Evolutionary conservation across 176 grass and related monocot species (phyloP).

Genomic region (Leersia perrieri): DNA sequence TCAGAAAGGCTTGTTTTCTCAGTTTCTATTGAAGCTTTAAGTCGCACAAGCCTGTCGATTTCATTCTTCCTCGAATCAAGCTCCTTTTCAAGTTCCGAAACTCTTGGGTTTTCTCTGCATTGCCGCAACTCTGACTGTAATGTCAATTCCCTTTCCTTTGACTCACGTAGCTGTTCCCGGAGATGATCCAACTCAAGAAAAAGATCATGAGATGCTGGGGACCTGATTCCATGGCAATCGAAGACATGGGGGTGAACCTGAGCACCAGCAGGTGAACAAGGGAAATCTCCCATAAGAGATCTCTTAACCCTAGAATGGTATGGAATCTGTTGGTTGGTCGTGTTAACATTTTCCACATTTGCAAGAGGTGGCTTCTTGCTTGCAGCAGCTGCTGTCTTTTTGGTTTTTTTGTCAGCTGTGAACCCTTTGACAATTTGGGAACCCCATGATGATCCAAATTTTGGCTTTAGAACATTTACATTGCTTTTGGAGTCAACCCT

Average conservation of each 20-base stretch:
- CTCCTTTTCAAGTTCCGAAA: conserved; percentile 81
- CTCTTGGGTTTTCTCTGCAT: conserved; percentile 72
- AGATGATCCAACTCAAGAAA: conserved; percentile 92
- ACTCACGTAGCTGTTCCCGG: conserved; percentile 76
- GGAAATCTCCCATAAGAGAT: conserved; percentile 90
- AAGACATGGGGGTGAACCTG: conserved; percentile 89
- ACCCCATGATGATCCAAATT: conserved; percentile 92
- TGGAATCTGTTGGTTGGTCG: conserved; percentile 47
- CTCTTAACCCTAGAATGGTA: conserved; percentile 89
- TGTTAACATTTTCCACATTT: conserved; percentile 46
- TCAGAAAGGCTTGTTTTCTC: conserved; percentile 71
- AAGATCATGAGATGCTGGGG: conserved; percentile 88
- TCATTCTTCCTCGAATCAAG: conserved; percentile 67
- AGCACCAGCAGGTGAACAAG: conserved; percentile 68
- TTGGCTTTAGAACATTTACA: conserved; percentile 62
- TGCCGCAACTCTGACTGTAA: conserved; percentile 67
- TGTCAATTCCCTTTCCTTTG: conserved; percentile 80
- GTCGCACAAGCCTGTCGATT: conserved; percentile 53
- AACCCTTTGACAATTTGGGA: conserved; percentile 97
- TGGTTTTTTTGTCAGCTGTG: conserved; percentile 86
- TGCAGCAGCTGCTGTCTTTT: conserved; percentile 51
- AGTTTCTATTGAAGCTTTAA: conserved; percentile 60
- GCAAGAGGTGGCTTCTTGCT: conserved; percentile 76
- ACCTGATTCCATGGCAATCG: conserved; percentile 67
- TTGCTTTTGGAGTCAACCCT: conserved; percentile 57